Percentiles rank a stretch among this genome's conserved stretches.
Evolutionary conservation across 768 basidiomycete genomes (phyloP).

Genomic region (Naganishia antarctica): DNA sequence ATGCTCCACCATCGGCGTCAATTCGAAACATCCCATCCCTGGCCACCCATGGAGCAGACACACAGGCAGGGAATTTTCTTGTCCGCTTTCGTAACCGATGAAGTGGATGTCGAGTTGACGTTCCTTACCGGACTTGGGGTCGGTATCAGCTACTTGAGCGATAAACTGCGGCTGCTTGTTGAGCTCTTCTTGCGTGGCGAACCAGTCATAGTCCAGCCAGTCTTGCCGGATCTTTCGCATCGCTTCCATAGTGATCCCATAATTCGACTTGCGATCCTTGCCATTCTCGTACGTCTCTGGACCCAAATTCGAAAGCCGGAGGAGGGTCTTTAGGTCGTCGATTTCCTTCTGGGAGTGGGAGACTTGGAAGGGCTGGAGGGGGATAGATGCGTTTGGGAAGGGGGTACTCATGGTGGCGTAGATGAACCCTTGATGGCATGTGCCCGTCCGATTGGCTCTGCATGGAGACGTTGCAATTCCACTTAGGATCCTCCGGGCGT

Average conservation of each 20-base stretch:
- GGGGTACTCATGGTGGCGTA: no score
- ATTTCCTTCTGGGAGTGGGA: constrained; percentile 22
- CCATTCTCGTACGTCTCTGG: constrained; percentile 22
- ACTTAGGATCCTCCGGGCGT: no score
- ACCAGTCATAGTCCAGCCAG: constrained; percentile 24
- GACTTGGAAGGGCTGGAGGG: constrained; percentile 24
- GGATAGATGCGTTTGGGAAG: no score
- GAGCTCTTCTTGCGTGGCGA: neutral
- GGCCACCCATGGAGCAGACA: constrained; percentile 26
- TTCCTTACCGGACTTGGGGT: neutral
- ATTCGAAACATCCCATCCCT: constrained; percentile 31
- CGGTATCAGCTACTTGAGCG: constrained; percentile 4
- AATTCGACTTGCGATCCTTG: neutral
- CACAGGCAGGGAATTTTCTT: constrained; percentile 8
- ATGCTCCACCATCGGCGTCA: constrained; percentile 30
- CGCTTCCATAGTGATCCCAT: constrained; percentile 7
- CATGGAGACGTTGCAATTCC: no score
- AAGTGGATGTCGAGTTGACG: constrained; percentile 17
- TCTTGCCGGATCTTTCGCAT: constrained; percentile 18
- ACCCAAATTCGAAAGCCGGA: constrained; percentile 24
- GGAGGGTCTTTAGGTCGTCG: constrained; percentile 24
- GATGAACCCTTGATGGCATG: no score
- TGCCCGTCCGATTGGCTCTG: no score
- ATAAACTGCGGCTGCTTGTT: constrained; percentile 26
- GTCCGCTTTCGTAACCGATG: constrained; percentile 2